Evolutionary conservation across 2,329 filamentous ascomycete genomes (phyloP), one percentile per base, ranked within the genome.

Genomic region (Penicillium olsonii): DNA sequence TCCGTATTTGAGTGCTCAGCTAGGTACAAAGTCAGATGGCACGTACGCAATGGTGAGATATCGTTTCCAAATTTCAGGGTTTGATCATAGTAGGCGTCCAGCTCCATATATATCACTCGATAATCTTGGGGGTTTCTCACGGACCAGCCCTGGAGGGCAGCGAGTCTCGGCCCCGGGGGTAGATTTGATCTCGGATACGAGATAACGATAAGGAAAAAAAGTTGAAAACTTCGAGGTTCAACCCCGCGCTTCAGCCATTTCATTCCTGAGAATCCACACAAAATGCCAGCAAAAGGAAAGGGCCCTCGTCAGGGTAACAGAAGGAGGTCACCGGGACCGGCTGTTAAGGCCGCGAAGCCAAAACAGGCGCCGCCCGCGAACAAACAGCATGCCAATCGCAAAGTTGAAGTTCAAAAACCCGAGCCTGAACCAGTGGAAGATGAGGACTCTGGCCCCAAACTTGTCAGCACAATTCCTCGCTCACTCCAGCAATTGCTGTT

Each of bases 401-500:
- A 51, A 43, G 29, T 34, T 22, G 46, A 50, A 38, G 17, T 37
- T 33, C 19, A 51, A n/a, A 52, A 54, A 44, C 29, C 43, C 27
- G 42, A 40, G 40, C 33, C 27, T 24, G 46, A 50, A 29, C 34
- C 29, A 19, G 42, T 31, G 2, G 45, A 47, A 35, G 35, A 45
- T 15, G 37, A 50, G 9, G 18, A 51, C 12, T 20, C 42, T 11
- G 41, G 47, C 22, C 55, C 57, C 42, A 54, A 68, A 11, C 55
- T 70, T 15, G 61, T 59, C 12, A 48, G 56, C n/a, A 60, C 61
- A 17, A 64, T 83, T 15, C 77, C 81, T 1, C 38, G 78, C 7
- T 70, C 78, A 34, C 66, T 85, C 2, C 87, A 90, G 64, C 88
- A 92, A 68, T 74, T 80, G 29, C 77, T 94, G 20, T 76, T 96